Evolutionary conservation across 1,284 basidiomycete species (phyloP), one percentile per base, ranked within the genome.

Genomic region (Apiotrichum laibachii): DNA sequence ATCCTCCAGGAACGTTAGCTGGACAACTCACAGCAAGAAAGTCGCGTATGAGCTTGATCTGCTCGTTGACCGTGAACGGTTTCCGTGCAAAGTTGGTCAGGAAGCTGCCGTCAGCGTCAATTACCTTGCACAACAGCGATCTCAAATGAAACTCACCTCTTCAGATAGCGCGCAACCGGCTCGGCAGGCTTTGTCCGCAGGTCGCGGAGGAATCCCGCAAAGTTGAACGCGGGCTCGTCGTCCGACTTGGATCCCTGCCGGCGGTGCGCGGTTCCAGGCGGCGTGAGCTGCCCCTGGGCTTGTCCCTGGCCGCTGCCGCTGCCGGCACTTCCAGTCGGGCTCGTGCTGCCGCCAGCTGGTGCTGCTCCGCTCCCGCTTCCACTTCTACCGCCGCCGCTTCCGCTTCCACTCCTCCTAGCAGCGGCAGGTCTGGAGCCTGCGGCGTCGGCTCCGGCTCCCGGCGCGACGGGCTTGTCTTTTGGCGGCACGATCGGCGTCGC

Each of bases 1-100:
- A n/a, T n/a, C n/a, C n/a, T n/a, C n/a, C n/a, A 19, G n/a, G 10
- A 13, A n/a, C 33, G 57, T 42, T 7, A 67, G 61, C 26, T 33
- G 11, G 35, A 18, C 19, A 5, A 75, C 89, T 72, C 73, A 93
- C 91, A 64, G 82, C 83, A 34, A 96, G 80, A 69, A 96, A 97
- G 67, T 96, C 92, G 70, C 90, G 88, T 71, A 97, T 92, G 53
- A 96, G 84, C 79, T 91, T 94, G 66, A 95, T 86, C 75, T 96
- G 93, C 71, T 96, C 93, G 61, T 85, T 85, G 33, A 93, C 87
- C 2, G 90, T 89, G 71, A 92, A 92, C 2, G 89, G 88, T 61
- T 89, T 85, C 76, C 92, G 93, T 15, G 89, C 81, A 71, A 96
- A 96, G 70, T 94, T 94, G 72, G 88, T 89, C 71, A 97, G 75